Base-by-base conservation (phyloP, 202 grass and related monocot species). In the Schoenoplectus tabernaemontani region DNA sequence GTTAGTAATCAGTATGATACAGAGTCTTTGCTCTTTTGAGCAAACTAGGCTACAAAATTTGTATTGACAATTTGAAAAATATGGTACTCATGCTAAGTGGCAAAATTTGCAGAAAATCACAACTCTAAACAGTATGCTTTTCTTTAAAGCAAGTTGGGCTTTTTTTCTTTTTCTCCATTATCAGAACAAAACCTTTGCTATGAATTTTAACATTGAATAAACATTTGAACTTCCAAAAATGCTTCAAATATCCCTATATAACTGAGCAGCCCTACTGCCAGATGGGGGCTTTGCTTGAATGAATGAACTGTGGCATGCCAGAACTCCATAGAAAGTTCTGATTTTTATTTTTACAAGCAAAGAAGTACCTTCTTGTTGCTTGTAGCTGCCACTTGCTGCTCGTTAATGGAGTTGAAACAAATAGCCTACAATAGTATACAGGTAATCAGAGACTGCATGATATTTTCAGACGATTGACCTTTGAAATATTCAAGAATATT, bases 351-450 rank as follows among this genome's bases (percentile, higher is more conserved):
- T 74, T 33, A 51, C 7, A 74, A 74, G 28, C 26, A 78, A 79
- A 83, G 59, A 75, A 30, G 66, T 88, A 97, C 94, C 91, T 97
- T 97, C 33, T 82, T 83, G 67, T 92, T 97, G 81, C 91, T 97
- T 82, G 91, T 84, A 87, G 91, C 46, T 39, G 91, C 94, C 81
- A 84, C 84, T 89, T 97, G 84, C 50, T 94, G 81, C 68, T 94
- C 82, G 87, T 94, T 87, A 68, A 83, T 84, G 37, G 94, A 97
- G 68, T 94, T 94, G 77, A 86, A 86, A 89, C 94, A 97, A 76
- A 90, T 86, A 47, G 91, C 91, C 94, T 97, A 83, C 70, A 76
- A 80, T 58, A 30, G 17, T 30, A 48, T 73, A 72, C 61, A 46
- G 74, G 26, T 76, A 82, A 26, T 33, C 17, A 88, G 63, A 39